phyloP scores from a whole-genome alignment of 345 rosid species.

The Syzygium jambos region DNA sequence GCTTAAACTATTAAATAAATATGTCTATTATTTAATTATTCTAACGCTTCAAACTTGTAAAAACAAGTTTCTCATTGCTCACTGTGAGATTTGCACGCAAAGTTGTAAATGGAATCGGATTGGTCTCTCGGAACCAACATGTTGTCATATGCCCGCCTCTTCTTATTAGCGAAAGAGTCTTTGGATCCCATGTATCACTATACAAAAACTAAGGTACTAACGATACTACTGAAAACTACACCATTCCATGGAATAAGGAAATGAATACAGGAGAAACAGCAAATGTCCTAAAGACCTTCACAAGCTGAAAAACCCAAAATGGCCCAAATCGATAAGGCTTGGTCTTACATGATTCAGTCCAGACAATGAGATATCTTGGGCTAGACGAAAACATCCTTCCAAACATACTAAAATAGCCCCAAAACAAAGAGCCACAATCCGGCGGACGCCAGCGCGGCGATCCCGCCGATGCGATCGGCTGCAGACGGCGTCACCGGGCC shows the following conservation, averaged over 20 bases:
- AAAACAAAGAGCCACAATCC: conserved; percentile 1
- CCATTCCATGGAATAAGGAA: neutral
- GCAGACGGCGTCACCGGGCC: conserved; percentile 27
- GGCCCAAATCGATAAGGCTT: neutral
- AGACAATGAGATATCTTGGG: neutral
- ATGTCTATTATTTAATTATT: too few relatives aligned
- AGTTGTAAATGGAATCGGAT: neutral
- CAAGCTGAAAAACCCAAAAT: neutral
- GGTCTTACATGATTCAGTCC: neutral
- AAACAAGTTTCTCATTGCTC: neutral
- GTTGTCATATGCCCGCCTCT: neutral
- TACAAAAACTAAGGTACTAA: neutral
- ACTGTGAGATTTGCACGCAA: neutral
- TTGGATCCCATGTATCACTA: neutral
- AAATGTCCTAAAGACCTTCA: neutral
- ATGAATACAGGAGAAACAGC: neutral
- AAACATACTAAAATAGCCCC: neutral
- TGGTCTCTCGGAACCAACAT: neutral
- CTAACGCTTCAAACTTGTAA: too few relatives aligned
- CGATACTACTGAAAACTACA: neutral
- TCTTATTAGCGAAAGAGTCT: neutral
- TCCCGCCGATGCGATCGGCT: conserved; percentile 1
- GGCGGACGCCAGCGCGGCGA: neutral
- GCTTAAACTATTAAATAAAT: too few relatives aligned
- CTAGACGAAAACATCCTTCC: neutral